A percentile compares a stretch with the other conserved stretches of the same genome.
phyloP scores from a whole-genome alignment of 108 stramenopile genomes.

The Skeletonema tropicum region DNA sequence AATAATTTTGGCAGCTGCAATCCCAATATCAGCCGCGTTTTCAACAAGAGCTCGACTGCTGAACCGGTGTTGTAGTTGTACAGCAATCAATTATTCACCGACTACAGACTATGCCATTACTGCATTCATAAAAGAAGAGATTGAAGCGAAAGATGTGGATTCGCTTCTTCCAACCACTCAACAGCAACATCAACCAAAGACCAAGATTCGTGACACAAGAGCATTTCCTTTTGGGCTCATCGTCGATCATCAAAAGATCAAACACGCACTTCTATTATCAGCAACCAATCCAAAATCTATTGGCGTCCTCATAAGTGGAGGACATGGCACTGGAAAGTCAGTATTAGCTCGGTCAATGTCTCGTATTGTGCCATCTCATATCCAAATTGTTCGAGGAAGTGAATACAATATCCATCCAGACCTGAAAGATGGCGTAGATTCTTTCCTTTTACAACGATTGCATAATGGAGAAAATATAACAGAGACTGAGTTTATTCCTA shows the following conservation, averaged over 20 bases:
- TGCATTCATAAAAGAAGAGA: conserved; percentile 3
- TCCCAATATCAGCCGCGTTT: background rate
- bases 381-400: conserved; percentile 46
- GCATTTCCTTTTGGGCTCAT: conserved; percentile 75
- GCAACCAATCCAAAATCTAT: conserved; percentile 69
- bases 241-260: conserved; percentile 71
- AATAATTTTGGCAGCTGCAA: background rate
- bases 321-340: conserved; percentile 74
- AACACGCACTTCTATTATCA: conserved; percentile 62
- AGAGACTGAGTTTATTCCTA: conserved; percentile 61
- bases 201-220: conserved; percentile 24
- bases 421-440: conserved; percentile 47
- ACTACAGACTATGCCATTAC: background rate
- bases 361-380: conserved; percentile 58
- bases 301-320: conserved; percentile 70
- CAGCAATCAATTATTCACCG: background rate
- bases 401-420: conserved; percentile 71
- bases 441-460: conserved; percentile 46
- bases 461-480: conserved; percentile 35
- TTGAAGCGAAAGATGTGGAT: background rate
- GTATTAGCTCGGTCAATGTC: conserved; percentile 66
- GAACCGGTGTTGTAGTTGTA: background rate
- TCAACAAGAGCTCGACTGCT: background rate
- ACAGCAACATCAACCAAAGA: background rate
- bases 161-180: background rate